These are phyloP conservation scores for Myochromella boudieri DNA, from an alignment of 768 basidiomycete species.

Conservation along the genomic window DNA sequence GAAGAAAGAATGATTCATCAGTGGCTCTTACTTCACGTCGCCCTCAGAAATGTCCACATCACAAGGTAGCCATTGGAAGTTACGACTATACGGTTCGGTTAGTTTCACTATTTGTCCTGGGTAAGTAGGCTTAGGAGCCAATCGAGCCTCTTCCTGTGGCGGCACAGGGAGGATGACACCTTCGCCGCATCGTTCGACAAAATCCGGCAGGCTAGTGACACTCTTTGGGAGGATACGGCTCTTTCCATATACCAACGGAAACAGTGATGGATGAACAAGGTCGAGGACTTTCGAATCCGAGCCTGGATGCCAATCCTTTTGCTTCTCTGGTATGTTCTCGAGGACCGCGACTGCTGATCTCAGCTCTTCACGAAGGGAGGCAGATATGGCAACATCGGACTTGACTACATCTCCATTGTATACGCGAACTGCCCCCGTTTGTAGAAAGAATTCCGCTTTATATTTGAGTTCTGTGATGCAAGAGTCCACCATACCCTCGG, in stretches of 20 bases:
- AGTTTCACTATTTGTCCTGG: background rate
- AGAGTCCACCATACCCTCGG: conserved; percentile 15
- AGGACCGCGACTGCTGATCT: conserved; percentile 21
- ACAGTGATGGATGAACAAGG: conserved; percentile 42
- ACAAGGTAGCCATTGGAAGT: conserved; percentile 12
- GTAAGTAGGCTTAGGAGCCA: background rate
- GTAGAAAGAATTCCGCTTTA: conserved; percentile 15
- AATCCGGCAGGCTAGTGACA: conserved; percentile 15
- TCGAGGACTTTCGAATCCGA: conserved; percentile 40
- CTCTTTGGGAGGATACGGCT: conserved; percentile 16
- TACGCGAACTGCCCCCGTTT: conserved; percentile 11
- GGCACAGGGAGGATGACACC: conserved; percentile 11
- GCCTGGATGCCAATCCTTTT: conserved; percentile 43
- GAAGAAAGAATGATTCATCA: background rate
- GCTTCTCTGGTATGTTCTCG: conserved; percentile 30
- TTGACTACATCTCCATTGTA: conserved; percentile 23
- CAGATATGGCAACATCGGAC: conserved; percentile 27
- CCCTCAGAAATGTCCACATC: conserved; percentile 23
- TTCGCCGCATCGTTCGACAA: conserved; percentile 16
- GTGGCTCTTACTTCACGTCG: conserved; percentile 8
- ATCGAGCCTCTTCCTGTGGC: background rate
- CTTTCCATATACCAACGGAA: conserved; percentile 30
- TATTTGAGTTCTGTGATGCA: conserved; percentile 20
- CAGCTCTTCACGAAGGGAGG: conserved; percentile 16
- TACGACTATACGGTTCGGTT: conserved; percentile 2